Evolutionary conservation across 2,329 filamentous ascomycete genomes (phyloP).

Genomic region (Monilinia polystroma): DNA sequence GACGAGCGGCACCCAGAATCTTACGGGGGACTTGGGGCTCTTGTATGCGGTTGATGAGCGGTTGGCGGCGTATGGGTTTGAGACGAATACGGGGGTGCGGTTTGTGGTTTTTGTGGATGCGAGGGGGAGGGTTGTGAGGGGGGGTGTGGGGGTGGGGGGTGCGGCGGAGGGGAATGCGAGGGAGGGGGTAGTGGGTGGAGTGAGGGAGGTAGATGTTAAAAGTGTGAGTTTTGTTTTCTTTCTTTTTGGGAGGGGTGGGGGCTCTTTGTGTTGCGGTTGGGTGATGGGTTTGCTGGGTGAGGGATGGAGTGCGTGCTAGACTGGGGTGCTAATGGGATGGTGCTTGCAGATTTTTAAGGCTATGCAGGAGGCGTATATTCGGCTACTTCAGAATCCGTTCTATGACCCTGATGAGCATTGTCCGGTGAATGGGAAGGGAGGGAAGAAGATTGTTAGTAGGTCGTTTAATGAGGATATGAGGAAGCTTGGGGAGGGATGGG

Average conservation of each 20-base stretch:
- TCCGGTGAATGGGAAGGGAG: constrained; percentile 54
- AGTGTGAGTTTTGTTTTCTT: constrained; percentile 10
- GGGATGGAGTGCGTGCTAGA: background rate
- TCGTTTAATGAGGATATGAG: constrained; percentile 80
- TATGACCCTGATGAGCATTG: constrained; percentile 84
- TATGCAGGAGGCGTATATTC: constrained; percentile 88
- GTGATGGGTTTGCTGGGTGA: background rate
- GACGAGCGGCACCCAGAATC: background rate
- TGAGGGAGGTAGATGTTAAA: constrained; percentile 73
- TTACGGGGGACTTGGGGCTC: constrained; percentile 82
- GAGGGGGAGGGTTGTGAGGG: constrained; percentile 57
- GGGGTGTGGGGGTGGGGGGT: constrained; percentile 39
- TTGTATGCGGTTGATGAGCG: constrained; percentile 93
- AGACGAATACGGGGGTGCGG: constrained; percentile 93
- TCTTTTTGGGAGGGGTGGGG: background rate
- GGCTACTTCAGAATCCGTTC: constrained; percentile 89
- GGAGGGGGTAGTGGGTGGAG: constrained; percentile 45
- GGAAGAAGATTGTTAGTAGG: constrained; percentile 75
- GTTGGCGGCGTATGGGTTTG: constrained; percentile 89
- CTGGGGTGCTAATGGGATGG: background rate
- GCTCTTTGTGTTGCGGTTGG: background rate
- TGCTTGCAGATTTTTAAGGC: constrained; percentile 72
- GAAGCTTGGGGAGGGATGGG: constrained; percentile 82
- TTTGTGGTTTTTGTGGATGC: constrained; percentile 90
- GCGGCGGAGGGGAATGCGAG: no score